phyloP scores from a whole-genome alignment of 2,329 filamentous ascomycete species.

The Penicillium sp. region DNA sequence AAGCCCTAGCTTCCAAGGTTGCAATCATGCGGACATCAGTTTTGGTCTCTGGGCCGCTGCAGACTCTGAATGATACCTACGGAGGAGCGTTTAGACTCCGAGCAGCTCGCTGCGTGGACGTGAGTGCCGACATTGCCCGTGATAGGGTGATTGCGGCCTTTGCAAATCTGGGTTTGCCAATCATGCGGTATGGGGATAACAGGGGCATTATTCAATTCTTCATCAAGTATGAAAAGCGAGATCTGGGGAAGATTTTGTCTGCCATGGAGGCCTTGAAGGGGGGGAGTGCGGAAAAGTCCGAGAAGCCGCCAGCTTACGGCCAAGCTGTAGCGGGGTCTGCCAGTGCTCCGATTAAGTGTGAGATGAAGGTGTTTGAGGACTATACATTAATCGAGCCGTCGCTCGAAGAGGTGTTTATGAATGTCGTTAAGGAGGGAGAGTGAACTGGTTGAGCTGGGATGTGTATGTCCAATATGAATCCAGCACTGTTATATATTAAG shows the following conservation, averaged over 20 bases:
- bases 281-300: not conserved
- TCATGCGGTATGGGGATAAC: not conserved
- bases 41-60: conserved; percentile 1
- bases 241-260: conserved; percentile 2
- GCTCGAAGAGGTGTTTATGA: conserved; percentile 9
- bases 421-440: conserved; percentile 1
- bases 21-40: conserved; percentile 71
- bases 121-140: conserved; percentile 1
- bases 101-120: not conserved
- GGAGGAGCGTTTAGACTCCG: conserved; percentile 2
- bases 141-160: not conserved
- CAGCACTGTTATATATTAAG: too few relatives aligned
- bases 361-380: conserved; percentile 1
- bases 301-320: not conserved
- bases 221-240: conserved; percentile 9
- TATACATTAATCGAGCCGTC: conserved; percentile 4
- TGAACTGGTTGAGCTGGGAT: not conserved
- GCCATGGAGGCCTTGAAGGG: conserved; percentile 7
- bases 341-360: not conserved
- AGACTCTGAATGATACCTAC: conserved; percentile 2
- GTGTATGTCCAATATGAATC: not conserved
- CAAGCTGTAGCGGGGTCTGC: not conserved
- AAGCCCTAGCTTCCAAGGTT: conserved; percentile 79
- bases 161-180: not conserved
- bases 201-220: conserved; percentile 7